Conservation (phyloP, 805 yeast genomes). For the Tetrapisispora pingtungensis region DNA sequence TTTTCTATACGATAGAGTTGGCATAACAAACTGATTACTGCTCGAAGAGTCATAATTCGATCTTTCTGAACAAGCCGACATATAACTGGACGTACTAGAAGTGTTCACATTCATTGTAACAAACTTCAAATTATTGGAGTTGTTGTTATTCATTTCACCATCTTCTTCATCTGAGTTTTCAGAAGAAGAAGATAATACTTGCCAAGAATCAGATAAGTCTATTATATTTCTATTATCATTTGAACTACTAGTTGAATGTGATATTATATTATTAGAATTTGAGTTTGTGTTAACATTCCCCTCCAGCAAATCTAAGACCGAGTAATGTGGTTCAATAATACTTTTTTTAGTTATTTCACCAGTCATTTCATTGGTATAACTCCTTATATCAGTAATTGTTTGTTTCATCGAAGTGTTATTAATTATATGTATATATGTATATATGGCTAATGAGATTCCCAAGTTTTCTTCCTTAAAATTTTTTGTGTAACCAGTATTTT, state of each 20-base stretch:
- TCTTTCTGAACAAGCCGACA: background rate
- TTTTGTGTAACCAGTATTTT: too few species aligned
- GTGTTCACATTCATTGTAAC: background rate
- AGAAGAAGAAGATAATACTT: constrained; percentile 22
- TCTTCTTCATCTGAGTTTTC: constrained; percentile 28
- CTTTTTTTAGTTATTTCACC: constrained; percentile 4
- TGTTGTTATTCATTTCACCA: background rate
- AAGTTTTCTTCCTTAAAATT: too few species aligned
- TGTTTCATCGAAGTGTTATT: background rate
- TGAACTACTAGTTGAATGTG: background rate
- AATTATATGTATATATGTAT: too few species aligned
- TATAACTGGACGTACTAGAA: constrained; percentile 11
- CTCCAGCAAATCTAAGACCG: constrained; percentile 21
- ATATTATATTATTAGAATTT: background rate
- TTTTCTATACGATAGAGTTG: constrained; percentile 17
- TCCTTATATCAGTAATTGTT: background rate
- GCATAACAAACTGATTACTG: constrained; percentile 26
- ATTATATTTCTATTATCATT: constrained; percentile 1
- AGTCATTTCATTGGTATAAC: constrained; percentile 3
- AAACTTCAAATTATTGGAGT: constrained; percentile 3
- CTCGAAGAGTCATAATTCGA: background rate
- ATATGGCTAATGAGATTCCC: too few species aligned
- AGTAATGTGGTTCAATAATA: constrained; percentile 25
- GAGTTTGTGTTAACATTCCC: background rate
- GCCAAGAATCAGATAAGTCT: constrained; percentile 27